phyloP scores from a whole-genome alignment of 495 filamentous ascomycete genomes.

The Penicillium turbatum region DNA sequence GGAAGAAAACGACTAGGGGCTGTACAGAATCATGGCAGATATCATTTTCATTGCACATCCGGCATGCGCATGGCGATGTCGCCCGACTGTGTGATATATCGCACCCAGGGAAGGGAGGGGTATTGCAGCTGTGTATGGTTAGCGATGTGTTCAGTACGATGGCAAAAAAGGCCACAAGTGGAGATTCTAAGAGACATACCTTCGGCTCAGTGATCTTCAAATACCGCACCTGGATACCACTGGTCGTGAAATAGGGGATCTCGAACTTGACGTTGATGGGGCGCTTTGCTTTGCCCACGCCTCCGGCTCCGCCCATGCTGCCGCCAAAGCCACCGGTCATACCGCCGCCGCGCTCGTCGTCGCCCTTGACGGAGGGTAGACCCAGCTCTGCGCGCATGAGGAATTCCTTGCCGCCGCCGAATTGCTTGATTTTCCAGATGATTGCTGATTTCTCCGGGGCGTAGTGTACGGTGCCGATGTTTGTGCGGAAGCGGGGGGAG shows the following conservation, averaged over 20 bases:
- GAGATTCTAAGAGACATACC: conserved; percentile 50
- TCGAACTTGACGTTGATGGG: conserved; percentile 99
- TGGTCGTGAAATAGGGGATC: conserved; percentile 99
- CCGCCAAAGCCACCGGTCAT: conserved; percentile 96
- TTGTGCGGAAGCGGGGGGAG: conserved; percentile 92
- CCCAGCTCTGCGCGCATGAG: conserved; percentile 99
- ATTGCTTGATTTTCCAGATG: conserved; percentile 99
- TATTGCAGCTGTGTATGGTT: conserved; percentile 72
- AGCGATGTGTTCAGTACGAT: background rate
- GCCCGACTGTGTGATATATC: conserved; percentile 96
- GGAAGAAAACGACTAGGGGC: conserved; percentile 18
- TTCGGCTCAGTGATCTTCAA: conserved; percentile 99
- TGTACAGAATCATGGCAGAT: conserved; percentile 25
- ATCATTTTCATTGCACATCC: conserved; percentile 62
- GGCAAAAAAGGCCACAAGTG: no score
- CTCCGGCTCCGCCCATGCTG: conserved; percentile 74
- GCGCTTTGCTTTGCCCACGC: conserved; percentile 77
- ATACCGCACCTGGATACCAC: conserved; percentile 96
- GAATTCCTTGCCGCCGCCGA: conserved; percentile 97
- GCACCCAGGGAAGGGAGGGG: conserved; percentile 95
- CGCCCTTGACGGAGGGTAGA: conserved; percentile 88
- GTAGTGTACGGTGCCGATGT: conserved; percentile 97
- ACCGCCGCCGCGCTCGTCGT: conserved; percentile 91
- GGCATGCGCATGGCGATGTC: conserved; percentile 92
- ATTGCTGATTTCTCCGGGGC: conserved; percentile 96